Evolutionary conservation across 2,329 filamentous ascomycete species (phyloP).

Genomic region (Lecanoromycetidae sp.): DNA sequence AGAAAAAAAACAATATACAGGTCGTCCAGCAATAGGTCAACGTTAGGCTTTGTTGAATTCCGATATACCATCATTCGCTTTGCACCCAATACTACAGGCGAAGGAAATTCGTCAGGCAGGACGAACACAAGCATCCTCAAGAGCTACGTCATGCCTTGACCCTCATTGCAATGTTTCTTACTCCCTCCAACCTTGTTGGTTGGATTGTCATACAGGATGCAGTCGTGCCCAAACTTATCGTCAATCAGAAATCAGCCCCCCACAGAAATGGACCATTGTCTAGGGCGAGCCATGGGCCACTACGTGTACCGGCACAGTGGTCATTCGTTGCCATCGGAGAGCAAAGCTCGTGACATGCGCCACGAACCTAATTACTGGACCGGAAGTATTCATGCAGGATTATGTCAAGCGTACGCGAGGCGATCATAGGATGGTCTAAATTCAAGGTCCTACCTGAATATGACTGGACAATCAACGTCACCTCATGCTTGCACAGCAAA

Average conservation of each 20-base stretch:
- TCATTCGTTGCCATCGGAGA: constrained; percentile 6
- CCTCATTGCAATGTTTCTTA: no score
- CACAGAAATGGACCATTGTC: background rate
- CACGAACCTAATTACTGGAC: constrained; percentile 7
- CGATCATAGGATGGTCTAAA: constrained; percentile 16
- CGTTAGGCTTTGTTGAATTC: no score
- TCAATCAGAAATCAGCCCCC: constrained; percentile 27
- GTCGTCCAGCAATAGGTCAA: constrained; percentile 33
- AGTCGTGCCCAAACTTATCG: constrained; percentile 19
- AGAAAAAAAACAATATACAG: constrained; percentile 40
- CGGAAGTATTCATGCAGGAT: constrained; percentile 9
- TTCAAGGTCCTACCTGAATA: constrained; percentile 15
- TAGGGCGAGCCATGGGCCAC: background rate
- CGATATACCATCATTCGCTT: no score
- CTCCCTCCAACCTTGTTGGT: background rate
- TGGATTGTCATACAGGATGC: constrained; percentile 1
- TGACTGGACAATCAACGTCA: constrained; percentile 17
- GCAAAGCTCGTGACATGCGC: constrained; percentile 4
- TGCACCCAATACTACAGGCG: no score
- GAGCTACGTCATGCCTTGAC: no score
- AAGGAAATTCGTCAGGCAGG: background rate
- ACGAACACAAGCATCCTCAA: background rate
- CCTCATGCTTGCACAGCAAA: constrained; percentile 1
- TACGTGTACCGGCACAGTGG: constrained; percentile 2
- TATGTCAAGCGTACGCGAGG: constrained; percentile 13